Evolutionary conservation across 176 grass and related monocot species (phyloP).

Genomic region (Rhynchospora tenuis): DNA sequence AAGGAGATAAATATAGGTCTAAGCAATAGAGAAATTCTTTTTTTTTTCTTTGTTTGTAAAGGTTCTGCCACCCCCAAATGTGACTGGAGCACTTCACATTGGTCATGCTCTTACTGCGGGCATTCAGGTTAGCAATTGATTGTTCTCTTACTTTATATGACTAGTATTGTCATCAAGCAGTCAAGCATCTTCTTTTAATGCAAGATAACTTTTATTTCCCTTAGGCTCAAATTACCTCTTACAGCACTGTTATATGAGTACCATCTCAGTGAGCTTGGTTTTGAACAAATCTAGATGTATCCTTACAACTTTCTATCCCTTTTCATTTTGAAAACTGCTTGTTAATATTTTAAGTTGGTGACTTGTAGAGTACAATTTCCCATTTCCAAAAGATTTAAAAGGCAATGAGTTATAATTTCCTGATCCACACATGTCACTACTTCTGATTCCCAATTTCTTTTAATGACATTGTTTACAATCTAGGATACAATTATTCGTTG

Average conservation of each 20-base stretch:
- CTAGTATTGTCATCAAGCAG: not conserved
- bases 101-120: constrained; percentile 72
- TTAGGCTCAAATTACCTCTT: not conserved
- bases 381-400: not conserved
- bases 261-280: not conserved
- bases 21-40: not conserved
- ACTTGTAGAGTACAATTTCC: not conserved
- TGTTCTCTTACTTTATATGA: not conserved
- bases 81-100: constrained; percentile 82
- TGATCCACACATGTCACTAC: not conserved
- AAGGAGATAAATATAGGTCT: not conserved
- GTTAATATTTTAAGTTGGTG: not conserved
- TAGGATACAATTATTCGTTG: constrained; percentile 86
- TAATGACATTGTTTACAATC: constrained; percentile 15
- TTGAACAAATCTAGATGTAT: not conserved
- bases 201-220: not conserved
- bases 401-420: not conserved
- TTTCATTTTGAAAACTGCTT: not conserved
- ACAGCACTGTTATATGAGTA: not conserved
- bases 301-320: not conserved
- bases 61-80: constrained; percentile 79
- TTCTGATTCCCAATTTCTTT: not conserved
- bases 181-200: too few relatives aligned
- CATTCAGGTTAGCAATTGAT: constrained; percentile 45
- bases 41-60: constrained; percentile 10